Percentiles rank a stretch among this genome's conserved stretches.
Evolutionary conservation across 177 flowering plant species (phyloP).

Genomic region (Vitis hybrid): DNA sequence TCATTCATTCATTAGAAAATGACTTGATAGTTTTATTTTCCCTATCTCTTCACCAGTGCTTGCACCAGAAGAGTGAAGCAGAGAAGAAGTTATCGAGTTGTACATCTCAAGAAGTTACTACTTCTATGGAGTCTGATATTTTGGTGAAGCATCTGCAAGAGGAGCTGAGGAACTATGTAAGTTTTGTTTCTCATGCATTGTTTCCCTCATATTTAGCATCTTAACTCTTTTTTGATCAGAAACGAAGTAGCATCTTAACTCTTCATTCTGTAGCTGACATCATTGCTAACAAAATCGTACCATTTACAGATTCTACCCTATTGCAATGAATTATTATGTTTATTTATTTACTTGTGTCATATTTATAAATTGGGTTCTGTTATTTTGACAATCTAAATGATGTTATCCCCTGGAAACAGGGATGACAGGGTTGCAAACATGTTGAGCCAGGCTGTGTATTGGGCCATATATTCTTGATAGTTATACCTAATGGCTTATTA

Average conservation of each 20-base stretch:
- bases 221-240: too few relatives aligned
- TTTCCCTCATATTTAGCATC: neutral
- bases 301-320: neutral
- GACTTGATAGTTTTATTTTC: neutral
- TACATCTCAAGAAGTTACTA: constrained; percentile 35
- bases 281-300: neutral
- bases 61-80: constrained; percentile 62
- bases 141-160: constrained; percentile 87
- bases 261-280: neutral
- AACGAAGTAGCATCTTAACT: neutral
- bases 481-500: neutral
- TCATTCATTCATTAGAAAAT: neutral
- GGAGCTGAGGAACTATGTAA: constrained; percentile 79
- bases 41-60: constrained; percentile 42
- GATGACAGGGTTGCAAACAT: neutral
- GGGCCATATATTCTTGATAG: neutral
- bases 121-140: constrained; percentile 41
- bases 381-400: neutral
- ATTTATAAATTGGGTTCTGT: neutral
- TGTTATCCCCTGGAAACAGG: neutral
- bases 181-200: constrained; percentile 22
- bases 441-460: neutral
- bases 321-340: neutral
- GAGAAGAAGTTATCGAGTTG: constrained; percentile 49
- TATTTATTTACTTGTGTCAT: neutral